Evolutionary conservation across 495 filamentous ascomycete species (phyloP), one percentile per base, ranked within the genome.

Genomic region (Penicilliopsis zonata): DNA sequence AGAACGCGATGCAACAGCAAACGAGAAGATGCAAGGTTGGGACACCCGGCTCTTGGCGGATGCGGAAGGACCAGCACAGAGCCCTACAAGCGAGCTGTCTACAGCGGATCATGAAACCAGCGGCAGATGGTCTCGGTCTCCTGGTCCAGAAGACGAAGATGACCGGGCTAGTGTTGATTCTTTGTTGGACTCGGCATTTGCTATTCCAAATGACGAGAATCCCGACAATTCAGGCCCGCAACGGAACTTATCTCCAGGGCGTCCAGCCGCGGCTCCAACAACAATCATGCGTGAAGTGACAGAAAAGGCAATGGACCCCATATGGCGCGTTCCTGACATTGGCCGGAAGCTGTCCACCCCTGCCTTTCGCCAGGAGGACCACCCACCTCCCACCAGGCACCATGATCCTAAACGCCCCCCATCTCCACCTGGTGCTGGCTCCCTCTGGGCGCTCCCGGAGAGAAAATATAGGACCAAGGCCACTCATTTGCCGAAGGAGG

Each of bases 311-410:
- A 42, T 44, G 32, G 53, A 57, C 24, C 46, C 47, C 3, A 33
- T 45, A 36, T 64, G 62, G 62, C 51, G 47, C 29, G 56, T 56
- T 34, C 62, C 62, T 39, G 58, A 63, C 8, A 46, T 66, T 30
- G 46, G 50, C 29, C 32, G 23, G 15, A 33, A 41, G 4, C 53
- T 62, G 28, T 50, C 50, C 30, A 64, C 59, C 8, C 62, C 62
- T 13, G 47, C 42, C 13, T 31, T 37, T 6, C 42, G 47, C 25
- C 45, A 37, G 33, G 28, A n/a, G n/a, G n/a, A n/a, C n/a, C n/a
- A n/a, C n/a, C n/a, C n/a, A n/a, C n/a, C n/a, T n/a, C n/a, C n/a
- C n/a, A n/a, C n/a, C n/a, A n/a, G n/a, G n/a, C n/a, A n/a, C n/a
- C n/a, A n/a, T 21, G 39, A 40, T 22, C 12, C 20, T 13, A 28